phyloP scores from a whole-genome alignment of 148 eudicot species.

The Rhododendron ferrugineum region DNA sequence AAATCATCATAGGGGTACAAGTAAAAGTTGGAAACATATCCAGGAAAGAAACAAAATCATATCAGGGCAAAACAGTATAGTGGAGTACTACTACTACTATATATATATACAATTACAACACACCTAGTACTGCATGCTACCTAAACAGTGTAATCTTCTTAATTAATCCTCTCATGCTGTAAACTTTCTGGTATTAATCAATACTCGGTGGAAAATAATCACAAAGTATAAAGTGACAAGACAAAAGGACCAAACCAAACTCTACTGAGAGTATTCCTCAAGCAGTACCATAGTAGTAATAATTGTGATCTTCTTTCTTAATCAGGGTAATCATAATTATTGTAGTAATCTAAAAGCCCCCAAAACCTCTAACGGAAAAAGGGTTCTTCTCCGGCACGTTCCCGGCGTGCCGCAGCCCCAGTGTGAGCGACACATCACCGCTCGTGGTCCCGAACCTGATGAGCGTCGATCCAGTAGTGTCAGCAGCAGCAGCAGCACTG shows the following conservation, averaged over 20 bases:
- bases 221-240: neutral
- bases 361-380: constrained; percentile 40
- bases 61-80: neutral
- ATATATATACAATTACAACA: neutral
- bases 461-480: constrained; percentile 34
- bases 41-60: neutral
- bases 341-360: constrained; percentile 24
- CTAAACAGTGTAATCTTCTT: neutral
- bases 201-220: neutral
- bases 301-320: neutral
- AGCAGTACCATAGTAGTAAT: neutral
- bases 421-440: constrained; percentile 76
- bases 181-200: neutral
- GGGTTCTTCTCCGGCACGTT: constrained; percentile 52
- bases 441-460: constrained; percentile 48
- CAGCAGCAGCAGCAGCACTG: neutral
- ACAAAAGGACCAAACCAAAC: neutral
- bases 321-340: too few relatives aligned
- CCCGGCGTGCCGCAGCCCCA: constrained; percentile 81
- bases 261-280: neutral
- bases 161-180: neutral
- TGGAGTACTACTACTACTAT: neutral
- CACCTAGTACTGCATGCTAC: neutral
- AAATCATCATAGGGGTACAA: neutral
- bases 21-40: neutral